A percentile compares a stretch with the other conserved stretches of the same genome.
phyloP scores from a whole-genome alignment of 1,284 basidiomycete genomes.

The Rhodotorula sp. region DNA sequence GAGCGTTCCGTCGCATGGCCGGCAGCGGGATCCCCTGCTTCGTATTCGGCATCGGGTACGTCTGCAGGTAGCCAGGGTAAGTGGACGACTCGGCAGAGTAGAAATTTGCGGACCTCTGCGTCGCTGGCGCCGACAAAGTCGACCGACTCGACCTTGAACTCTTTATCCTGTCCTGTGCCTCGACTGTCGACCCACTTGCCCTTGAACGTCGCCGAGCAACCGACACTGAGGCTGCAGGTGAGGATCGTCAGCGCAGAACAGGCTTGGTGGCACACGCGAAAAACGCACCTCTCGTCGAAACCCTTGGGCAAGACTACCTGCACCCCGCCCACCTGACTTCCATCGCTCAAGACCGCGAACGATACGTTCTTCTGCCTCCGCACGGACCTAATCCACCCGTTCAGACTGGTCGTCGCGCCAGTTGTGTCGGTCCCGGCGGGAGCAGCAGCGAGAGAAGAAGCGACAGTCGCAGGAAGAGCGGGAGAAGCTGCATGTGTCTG shows the following conservation, averaged over 20 bases:
- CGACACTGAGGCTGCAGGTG: conserved; percentile 35
- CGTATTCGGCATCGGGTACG: conserved; percentile 39
- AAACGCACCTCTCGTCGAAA: conserved; percentile 45
- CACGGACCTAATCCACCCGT: conserved; percentile 81
- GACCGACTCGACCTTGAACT: conserved; percentile 67
- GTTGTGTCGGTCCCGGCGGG: background rate
- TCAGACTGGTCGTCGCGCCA: conserved; percentile 34
- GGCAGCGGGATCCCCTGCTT: conserved; percentile 55
- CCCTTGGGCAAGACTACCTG: conserved; percentile 70
- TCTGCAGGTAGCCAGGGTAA: background rate
- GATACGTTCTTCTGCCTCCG: conserved; percentile 80
- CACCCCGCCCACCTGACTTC: conserved; percentile 64
- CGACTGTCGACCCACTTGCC: conserved; percentile 66
- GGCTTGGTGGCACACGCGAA: background rate
- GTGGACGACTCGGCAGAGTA: background rate
- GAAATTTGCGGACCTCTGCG: conserved; percentile 66
- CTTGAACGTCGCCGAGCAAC: conserved; percentile 33
- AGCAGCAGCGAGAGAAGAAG: conserved; percentile 1
- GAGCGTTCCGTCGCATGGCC: conserved; percentile 75
- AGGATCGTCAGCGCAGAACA: conserved; percentile 47
- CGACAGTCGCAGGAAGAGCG: conserved; percentile 3
- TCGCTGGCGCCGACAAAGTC: conserved; percentile 71
- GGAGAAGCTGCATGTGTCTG: background rate
- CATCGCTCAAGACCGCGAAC: conserved; percentile 80
- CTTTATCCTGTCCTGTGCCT: conserved; percentile 67